Base-by-base conservation (phyloP, 257 asterid species). In the Solanum bulbocastanum region DNA sequence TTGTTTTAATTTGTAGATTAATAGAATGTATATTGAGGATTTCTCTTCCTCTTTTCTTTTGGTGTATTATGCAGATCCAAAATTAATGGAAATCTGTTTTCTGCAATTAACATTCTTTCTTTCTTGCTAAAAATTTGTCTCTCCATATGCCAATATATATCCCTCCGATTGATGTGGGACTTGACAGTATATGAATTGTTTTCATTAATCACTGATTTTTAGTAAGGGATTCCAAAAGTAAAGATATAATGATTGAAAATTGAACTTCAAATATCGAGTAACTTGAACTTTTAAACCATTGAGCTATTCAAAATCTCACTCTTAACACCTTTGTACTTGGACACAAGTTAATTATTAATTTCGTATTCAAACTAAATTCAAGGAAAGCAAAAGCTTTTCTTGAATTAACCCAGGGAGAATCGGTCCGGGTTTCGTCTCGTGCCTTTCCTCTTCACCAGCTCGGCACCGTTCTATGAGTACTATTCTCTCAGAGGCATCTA, bases 401-500 rank as follows among this genome's bases (percentile, higher is more conserved):
- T 39, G 88, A 91, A 88, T 6, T 83, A 9, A 60, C 69, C 86
- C 66, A 89, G 86, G 91, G 87, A 36, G 91, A 86, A 36, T 90
- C 93, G 16, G 96, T 85, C 35, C 78, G 83, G 65, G 88, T 91
- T 36, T 88, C 93, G 1, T 89, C 88, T 27, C 92, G 93, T 71
- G 66, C 87, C 62, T 90, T 95, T 76, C 94, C 92, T 76, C 89
- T 95, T 15, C 96, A 88, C 79, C 86, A 84, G 16, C 74, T 92
- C 27, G 84, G 65, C 65, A 15, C 85, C 7, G 92, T 95, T 96
- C 89, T 96, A 89, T 88, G 98, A 94, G 91, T 92, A 90, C 83
- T 91, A 91, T 89, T 89, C 90, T 82, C 90, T 91, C 72, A 91
- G 92, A 78, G 98, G 96, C 44, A 88, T 95, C 90, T 92, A 93